Evolutionary conservation across 2,329 filamentous ascomycete species (phyloP), one percentile per base, ranked within the genome.

Genomic region (Stagonosporopsis vannaccii): DNA sequence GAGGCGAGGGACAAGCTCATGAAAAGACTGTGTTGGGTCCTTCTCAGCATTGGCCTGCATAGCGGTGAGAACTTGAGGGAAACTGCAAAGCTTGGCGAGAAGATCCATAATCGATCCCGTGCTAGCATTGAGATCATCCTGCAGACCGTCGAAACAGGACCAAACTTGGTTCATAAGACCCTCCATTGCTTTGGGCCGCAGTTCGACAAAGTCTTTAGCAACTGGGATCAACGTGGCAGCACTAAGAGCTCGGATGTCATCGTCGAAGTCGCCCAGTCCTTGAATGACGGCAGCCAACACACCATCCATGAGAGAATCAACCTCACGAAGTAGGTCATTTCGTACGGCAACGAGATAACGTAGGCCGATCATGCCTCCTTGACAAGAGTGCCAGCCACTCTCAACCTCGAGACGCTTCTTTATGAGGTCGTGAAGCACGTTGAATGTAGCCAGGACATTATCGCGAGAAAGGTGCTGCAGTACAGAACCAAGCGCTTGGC

Each of bases 41-140:
- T 90, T 84, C 39, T 61, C 64, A 7, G 94, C 94, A 52, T 96
- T 97, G 26, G 82, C 80, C 77, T 96, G 96, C 95, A 99, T 99
- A 13, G 94, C 90, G 58, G 94, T 87, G 28, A 99, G 80, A 7
- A 98, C 94, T 78, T 97, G 87, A 0, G 91, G 91, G 79, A 97
- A 99, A 61, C 92, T 90, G 79, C 95, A 99, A 2, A 99, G 86
- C 58, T 95, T 98, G 13, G 96, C 95, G 17, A 99, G 83, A 36
- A 99, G 85, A 75, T 99, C 96, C 96, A 99, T 99, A 51, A 99
- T 96, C 53, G 92, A 96, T 43, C 95, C 95, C 9, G 96, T 99
- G 74, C 95, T 98, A 4, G 95, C 95, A 74, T 93, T 98, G 17
- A 99, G 83, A 72, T 99, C 95, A 72, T 99, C 95, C 62, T 94